A percentile compares a stretch with the other conserved stretches of the same genome.
Evolutionary conservation across 2,329 filamentous ascomycete genomes (phyloP).

Genomic region (Alternaria sp.): DNA sequence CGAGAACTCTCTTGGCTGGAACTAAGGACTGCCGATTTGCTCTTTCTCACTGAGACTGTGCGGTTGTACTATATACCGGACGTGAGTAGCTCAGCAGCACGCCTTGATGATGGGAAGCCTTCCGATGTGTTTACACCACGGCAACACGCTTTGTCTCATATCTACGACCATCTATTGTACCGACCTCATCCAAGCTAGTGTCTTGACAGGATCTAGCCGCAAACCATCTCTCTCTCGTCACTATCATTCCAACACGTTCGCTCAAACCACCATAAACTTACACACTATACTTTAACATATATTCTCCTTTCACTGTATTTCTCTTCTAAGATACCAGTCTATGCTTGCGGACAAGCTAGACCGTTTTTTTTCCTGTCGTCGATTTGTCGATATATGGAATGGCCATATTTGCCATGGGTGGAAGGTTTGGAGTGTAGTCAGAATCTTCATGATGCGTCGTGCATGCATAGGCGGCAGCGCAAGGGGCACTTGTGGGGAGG

Average conservation of each 20-base stretch:
- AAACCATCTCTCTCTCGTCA: conserved; percentile 26
- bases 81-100: conserved; percentile 16
- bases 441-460: conserved; percentile 36
- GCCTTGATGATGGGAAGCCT: conserved; percentile 10
- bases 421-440: conserved; percentile 29
- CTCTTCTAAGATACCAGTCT: conserved; percentile 56
- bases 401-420: conserved; percentile 23
- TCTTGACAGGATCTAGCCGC: conserved; percentile 25
- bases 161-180: conserved; percentile 10
- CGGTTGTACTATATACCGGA: conserved; percentile 44
- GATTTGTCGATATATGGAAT: conserved; percentile 28
- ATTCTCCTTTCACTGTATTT: conserved; percentile 40
- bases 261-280: conserved; percentile 38
- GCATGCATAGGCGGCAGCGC: conserved; percentile 23
- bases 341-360: conserved; percentile 42
- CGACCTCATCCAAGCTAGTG: conserved; percentile 29
- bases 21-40: conserved; percentile 62
- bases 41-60: conserved; percentile 24
- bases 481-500: conserved; percentile 41
- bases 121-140: conserved; percentile 33
- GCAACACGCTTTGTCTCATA: conserved; percentile 12
- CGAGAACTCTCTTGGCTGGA: conserved; percentile 96
- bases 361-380: conserved; percentile 40
- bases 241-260: conserved; percentile 49
- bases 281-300: conserved; percentile 44